Evolutionary conservation across 805 yeast species (phyloP).

Genomic region (Blastobotrys peoriensis): DNA sequence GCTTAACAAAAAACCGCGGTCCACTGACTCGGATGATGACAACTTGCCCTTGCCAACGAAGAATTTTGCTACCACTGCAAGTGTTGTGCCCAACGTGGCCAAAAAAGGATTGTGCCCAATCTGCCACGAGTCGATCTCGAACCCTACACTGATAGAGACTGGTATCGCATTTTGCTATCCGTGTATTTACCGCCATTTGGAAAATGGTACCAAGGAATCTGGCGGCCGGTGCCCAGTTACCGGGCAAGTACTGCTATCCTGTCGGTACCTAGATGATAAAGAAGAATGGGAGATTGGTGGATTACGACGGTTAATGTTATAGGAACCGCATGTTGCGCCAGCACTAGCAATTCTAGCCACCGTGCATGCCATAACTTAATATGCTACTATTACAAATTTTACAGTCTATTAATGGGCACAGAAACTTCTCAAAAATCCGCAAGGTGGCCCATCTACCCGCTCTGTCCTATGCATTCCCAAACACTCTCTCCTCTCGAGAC

Average conservation of each 20-base stretch:
- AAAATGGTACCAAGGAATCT: constrained; percentile 38
- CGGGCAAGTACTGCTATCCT: constrained; percentile 63
- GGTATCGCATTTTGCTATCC: constrained; percentile 88
- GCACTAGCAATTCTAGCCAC: too few species aligned
- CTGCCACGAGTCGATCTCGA: constrained; percentile 57
- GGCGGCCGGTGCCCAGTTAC: constrained; percentile 85
- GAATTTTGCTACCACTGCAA: constrained; percentile 13
- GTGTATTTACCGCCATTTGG: constrained; percentile 66
- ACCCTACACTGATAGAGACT: constrained; percentile 85
- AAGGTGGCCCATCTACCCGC: too few species aligned
- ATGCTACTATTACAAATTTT: too few species aligned
- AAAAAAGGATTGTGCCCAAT: constrained; percentile 50
- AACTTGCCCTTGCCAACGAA: constrained; percentile 19
- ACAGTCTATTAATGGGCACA: too few species aligned
- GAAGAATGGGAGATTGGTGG: constrained; percentile 72
- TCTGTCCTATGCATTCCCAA: constrained; percentile 6
- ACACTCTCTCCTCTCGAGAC: constrained; percentile 27
- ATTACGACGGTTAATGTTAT: constrained; percentile 66
- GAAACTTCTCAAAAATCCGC: too few species aligned
- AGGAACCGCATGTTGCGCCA: too few species aligned
- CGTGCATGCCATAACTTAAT: too few species aligned
- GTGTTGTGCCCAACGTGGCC: constrained; percentile 22
- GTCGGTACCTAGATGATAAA: constrained; percentile 52
- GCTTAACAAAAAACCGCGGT: constrained; percentile 39
- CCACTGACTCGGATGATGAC: constrained; percentile 16